phyloP scores from a whole-genome alignment of 2,329 filamentous ascomycete genomes.

The Alternaria sp. region DNA sequence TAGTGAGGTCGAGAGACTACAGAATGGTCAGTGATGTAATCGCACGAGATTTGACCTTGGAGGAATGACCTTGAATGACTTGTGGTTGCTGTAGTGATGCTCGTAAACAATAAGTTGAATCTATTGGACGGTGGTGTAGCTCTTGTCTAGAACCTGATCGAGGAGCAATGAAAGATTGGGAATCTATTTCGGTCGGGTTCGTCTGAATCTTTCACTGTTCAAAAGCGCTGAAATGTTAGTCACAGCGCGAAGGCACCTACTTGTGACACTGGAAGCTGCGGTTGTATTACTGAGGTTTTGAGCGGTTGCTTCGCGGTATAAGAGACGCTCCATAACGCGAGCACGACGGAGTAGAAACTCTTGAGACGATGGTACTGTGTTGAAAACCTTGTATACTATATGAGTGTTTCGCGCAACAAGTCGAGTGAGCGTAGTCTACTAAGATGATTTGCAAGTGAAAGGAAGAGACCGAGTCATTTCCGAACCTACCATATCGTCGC shows the following conservation, averaged over 20 bases:
- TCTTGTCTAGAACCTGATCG: too few species aligned
- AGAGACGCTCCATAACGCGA: neutral
- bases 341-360: neutral
- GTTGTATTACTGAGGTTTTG: neutral
- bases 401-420: neutral
- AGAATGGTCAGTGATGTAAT: neutral
- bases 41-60: neutral
- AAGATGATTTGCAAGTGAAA: neutral
- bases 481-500: neutral
- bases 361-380: neutral
- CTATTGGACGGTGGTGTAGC: rapidly evolving
- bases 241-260: neutral
- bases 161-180: neutral
- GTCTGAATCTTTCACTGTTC: neutral
- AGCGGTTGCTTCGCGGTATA: neutral
- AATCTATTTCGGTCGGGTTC: neutral
- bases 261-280: neutral
- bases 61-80: neutral
- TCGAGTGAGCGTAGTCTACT: neutral
- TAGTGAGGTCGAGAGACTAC: neutral
- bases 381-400: neutral
- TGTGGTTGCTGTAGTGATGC: neutral
- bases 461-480: neutral
- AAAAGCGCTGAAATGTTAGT: rapidly evolving
- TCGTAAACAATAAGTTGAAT: neutral